Conservation (phyloP, 1,139 yeast genomes). For the Sugiyamaella paludigena region DNA sequence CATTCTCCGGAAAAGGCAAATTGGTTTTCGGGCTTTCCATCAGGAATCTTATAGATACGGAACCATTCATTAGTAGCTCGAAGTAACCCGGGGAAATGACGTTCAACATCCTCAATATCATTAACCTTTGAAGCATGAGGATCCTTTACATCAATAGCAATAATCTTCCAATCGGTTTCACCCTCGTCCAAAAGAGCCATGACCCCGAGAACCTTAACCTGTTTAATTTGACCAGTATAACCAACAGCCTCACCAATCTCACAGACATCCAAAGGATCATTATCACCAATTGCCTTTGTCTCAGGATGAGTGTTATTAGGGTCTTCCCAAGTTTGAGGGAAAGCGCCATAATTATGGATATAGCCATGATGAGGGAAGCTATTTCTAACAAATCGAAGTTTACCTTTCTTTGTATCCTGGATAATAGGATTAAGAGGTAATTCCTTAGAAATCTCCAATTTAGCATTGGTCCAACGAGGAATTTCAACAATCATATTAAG, state of each 20-base stretch:
- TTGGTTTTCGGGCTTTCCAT: slow-evolving; percentile 82
- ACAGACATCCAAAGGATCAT: slow-evolving; percentile 88
- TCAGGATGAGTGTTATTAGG: slow-evolving; percentile 66
- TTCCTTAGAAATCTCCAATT: slow-evolving; percentile 75
- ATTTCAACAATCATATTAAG: slow-evolving; percentile 85
- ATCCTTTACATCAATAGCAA: slow-evolving; percentile 72
- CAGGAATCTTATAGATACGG: slow-evolving; percentile 85
- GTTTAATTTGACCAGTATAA: slow-evolving; percentile 71
- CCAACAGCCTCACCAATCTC: slow-evolving; percentile 78
- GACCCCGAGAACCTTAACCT: slow-evolving; percentile 81
- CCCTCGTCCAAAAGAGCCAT: slow-evolving; percentile 90
- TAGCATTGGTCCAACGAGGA: slow-evolving; percentile 90
- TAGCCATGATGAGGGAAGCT: slow-evolving; percentile 90
- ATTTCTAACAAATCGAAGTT: slow-evolving; percentile 79
- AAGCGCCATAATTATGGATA: slow-evolving; percentile 90
- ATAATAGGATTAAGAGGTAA: slow-evolving; percentile 71
- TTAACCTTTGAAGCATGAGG: slow-evolving; percentile 70
- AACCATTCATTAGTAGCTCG: slow-evolving; percentile 89
- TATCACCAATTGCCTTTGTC: slow-evolving; percentile 66
- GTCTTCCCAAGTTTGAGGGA: slow-evolving; percentile 96
- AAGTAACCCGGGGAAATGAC: slow-evolving; percentile 74
- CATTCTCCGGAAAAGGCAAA: slow-evolving; percentile 85
- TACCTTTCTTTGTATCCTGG: slow-evolving; percentile 82
- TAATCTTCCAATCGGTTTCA: slow-evolving; percentile 90
- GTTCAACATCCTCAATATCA: slow-evolving; percentile 74